Evolutionary conservation across 2,329 filamentous ascomycete genomes (phyloP).

Genomic region (Trichophyton schoenleinii): DNA sequence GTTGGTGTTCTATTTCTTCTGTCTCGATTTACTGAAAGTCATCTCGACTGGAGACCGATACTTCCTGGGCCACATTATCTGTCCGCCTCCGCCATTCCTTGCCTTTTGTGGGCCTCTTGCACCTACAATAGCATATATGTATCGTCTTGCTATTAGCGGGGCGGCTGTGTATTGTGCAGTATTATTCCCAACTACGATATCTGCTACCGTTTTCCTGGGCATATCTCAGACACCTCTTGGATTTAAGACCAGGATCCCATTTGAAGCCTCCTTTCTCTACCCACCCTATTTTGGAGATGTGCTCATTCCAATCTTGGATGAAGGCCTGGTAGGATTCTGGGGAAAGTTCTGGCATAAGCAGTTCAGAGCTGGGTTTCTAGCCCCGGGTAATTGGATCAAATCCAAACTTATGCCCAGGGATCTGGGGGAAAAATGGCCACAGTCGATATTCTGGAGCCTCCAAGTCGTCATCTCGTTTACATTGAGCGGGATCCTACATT

Average conservation of each 20-base stretch:
- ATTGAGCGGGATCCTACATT: slow-evolving; percentile 46
- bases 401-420: slow-evolving; percentile 12
- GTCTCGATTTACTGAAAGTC: slow-evolving; percentile 58
- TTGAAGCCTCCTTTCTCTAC: slow-evolving; percentile 51
- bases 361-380: slow-evolving; percentile 51
- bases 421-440: slow-evolving; percentile 10
- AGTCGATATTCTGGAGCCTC: slow-evolving; percentile 11
- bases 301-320: slow-evolving; percentile 34
- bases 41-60: slow-evolving; percentile 66
- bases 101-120: slow-evolving; percentile 33
- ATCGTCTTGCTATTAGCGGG: slow-evolving; percentile 47
- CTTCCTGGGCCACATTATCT: slow-evolving; percentile 49
- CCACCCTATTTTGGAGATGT: slow-evolving; percentile 45
- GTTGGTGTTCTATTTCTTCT: slow-evolving; percentile 48
- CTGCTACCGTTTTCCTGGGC: slow-evolving; percentile 48
- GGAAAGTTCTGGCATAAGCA: slow-evolving; percentile 82
- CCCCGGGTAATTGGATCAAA: slow-evolving; percentile 28
- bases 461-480: slow-evolving; percentile 23
- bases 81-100: slow-evolving; percentile 31
- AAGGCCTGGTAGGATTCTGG: slow-evolving; percentile 72
- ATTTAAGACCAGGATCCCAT: slow-evolving; percentile 46
- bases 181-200: slow-evolving; percentile 46
- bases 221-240: slow-evolving; percentile 39
- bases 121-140: slow-evolving; percentile 37
- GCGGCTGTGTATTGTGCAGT: slow-evolving; percentile 49